These are phyloP conservation scores for Akanthomyces uredinophilus DNA, from an alignment of 2,329 filamentous ascomycete species.

Conservation along the genomic window DNA sequence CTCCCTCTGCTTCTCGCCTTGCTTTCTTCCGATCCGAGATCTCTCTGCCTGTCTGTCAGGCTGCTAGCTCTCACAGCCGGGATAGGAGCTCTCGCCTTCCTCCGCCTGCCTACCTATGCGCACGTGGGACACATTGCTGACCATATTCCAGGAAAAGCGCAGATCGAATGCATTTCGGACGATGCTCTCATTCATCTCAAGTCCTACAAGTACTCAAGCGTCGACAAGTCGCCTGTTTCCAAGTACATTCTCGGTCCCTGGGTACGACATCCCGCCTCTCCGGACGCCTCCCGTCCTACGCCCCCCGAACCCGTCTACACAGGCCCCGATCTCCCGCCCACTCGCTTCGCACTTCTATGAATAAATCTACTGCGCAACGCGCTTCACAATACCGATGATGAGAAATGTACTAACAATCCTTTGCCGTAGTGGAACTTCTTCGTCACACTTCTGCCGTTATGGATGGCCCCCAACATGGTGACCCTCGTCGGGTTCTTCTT, in stretches of 20 bases:
- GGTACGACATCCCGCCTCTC: slow-evolving; percentile 51
- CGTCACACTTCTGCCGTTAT: slow-evolving; percentile 86
- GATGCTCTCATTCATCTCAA: slow-evolving; percentile 88
- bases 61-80: neutral
- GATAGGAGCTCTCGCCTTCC: neutral
- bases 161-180: slow-evolving; percentile 74
- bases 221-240: slow-evolving; percentile 92
- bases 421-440: slow-evolving; percentile 84
- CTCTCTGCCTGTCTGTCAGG: neutral
- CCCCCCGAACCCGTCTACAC: neutral
- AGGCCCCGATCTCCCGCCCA: slow-evolving; percentile 8
- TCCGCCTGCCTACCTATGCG: neutral
- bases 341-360: neutral
- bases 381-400: neutral
- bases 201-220: slow-evolving; percentile 94
- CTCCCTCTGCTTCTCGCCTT: neutral
- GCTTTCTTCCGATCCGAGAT: neutral
- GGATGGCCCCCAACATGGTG: slow-evolving; percentile 97
- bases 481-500: slow-evolving; percentile 93
- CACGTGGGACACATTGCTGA: slow-evolving; percentile 1
- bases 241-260: slow-evolving; percentile 93
- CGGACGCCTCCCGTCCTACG: neutral
- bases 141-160: slow-evolving; percentile 39
- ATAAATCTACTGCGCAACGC: neutral
- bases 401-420: slow-evolving; percentile 16